Percentiles rank a stretch among this genome's conserved stretches.
These are phyloP conservation scores for Epichloe uncinata DNA, from an alignment of 2,329 filamentous ascomycete genomes.

Conservation along the genomic window DNA sequence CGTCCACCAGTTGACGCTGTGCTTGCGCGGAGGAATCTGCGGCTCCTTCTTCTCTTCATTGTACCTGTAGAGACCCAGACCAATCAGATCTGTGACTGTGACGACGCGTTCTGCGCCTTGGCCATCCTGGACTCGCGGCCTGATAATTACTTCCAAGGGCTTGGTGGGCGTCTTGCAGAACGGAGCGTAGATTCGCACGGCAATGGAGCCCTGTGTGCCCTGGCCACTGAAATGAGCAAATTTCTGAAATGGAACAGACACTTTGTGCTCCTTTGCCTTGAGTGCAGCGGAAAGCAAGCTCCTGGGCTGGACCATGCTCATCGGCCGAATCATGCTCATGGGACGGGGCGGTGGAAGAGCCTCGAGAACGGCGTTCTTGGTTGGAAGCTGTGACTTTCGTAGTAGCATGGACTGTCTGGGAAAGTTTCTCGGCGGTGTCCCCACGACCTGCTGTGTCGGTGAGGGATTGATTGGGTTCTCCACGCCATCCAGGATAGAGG, in stretches of 20 bases:
- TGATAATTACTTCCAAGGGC: slow-evolving; percentile 58
- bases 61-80: slow-evolving; percentile 65
- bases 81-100: slow-evolving; percentile 70
- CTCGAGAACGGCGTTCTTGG: slow-evolving; percentile 44
- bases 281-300: slow-evolving; percentile 60
- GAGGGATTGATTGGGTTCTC: slow-evolving; percentile 44
- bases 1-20: slow-evolving; percentile 72
- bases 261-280: slow-evolving; percentile 56
- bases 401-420: slow-evolving; percentile 51
- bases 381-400: slow-evolving; percentile 43
- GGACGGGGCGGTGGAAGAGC: slow-evolving; percentile 60
- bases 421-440: slow-evolving; percentile 49
- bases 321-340: slow-evolving; percentile 46
- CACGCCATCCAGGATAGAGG: slow-evolving; percentile 54
- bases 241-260: slow-evolving; percentile 58
- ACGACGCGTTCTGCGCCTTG: slow-evolving; percentile 48
- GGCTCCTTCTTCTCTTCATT: slow-evolving; percentile 64
- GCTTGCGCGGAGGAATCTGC: slow-evolving; percentile 46
- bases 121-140: slow-evolving; percentile 55
- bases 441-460: slow-evolving; percentile 43
- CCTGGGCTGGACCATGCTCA: slow-evolving; percentile 55
- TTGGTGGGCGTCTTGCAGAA: slow-evolving; percentile 52
- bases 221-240: slow-evolving; percentile 68
- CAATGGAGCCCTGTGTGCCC: slow-evolving; percentile 63
- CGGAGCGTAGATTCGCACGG: slow-evolving; percentile 64